These are phyloP conservation scores for Suillus tomentosus DNA, from an alignment of 768 basidiomycete species.

Conservation along the genomic window DNA sequence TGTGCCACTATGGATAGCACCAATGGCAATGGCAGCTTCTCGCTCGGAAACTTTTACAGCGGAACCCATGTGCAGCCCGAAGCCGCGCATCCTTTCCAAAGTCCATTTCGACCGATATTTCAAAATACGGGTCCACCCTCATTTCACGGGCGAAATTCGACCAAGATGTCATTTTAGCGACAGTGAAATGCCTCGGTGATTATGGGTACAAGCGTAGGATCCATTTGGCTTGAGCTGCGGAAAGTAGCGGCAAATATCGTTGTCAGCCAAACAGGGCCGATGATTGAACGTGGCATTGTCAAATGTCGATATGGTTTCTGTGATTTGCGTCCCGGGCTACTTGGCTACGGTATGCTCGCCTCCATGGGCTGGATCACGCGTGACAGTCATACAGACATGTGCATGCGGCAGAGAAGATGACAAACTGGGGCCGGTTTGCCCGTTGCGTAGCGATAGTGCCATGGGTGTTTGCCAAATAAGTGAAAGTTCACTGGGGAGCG, in stretches of 20 bases:
- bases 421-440: background rate
- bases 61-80: background rate
- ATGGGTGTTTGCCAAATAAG: background rate
- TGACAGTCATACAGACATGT: background rate
- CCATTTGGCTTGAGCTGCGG: conserved; percentile 1
- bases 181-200: conserved; percentile 9
- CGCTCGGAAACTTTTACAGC: background rate
- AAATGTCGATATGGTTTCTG: conserved; percentile 1
- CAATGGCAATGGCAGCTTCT: background rate
- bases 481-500: background rate
- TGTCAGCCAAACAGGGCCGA: conserved; percentile 2
- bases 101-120: conserved; percentile 4
- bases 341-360: background rate
- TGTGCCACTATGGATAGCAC: background rate
- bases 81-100: background rate
- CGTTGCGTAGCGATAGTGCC: conserved; percentile 3
- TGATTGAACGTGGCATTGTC: conserved; percentile 5
- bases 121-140: conserved; percentile 7
- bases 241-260: conserved; percentile 5
- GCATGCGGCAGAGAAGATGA: conserved; percentile 1
- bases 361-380: background rate
- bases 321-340: background rate
- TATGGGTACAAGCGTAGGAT: conserved; percentile 6
- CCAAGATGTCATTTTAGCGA: conserved; percentile 11
- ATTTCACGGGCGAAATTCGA: conserved; percentile 2